Base-by-base conservation (phyloP, 2,329 filamentous ascomycete species). In the Aureobasidium melanogenum region DNA sequence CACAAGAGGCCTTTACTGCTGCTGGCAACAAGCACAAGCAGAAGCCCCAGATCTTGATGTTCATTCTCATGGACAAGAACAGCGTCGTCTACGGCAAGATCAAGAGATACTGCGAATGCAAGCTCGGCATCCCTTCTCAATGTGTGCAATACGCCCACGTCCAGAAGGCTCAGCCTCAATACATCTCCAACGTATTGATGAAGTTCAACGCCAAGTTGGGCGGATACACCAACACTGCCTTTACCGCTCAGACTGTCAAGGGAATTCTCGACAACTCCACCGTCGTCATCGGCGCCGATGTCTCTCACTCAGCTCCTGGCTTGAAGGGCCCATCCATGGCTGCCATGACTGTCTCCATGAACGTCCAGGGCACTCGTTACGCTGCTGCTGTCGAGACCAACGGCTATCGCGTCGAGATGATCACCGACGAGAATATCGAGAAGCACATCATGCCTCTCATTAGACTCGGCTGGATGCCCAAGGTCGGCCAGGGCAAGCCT, bases 131-230 rank as follows among this genome's bases (percentile, higher is more conserved):
- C 15, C 80, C 91, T 0, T 90, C 91, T 0, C 94, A 97, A 71
- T 88, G 92, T 64, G 71, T 97, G n/a, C 86, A 91, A 66, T 77
- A 80, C 2, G 76, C 76, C 0, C 88, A 95, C 63, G 88, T 93
- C 0, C 67, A 76, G 39, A 88, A 87, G 71, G 84, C 83, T 17
- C 84, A 88, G 24, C 81, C 82, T 0, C 94, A 99, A 69, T 97
- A 97, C 74, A 88, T 89, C 69, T 94, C 89, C 0, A 99, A 99
- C 64, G 91, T 99, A 0, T 83, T 86, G 65, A 94, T 99, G 90
- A 99, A 99, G 77, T 85, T 99, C 66, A 97, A 99, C 68, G 88
- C 90, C 3, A 99, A 99, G 77, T 82, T 99, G 2, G 94, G 94
- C 15, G 94, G 94, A 6, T 82, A 84, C 0, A 97, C 91, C 0